phyloP scores from a whole-genome alignment of 2,329 filamentous ascomycete genomes.

The Eutypa lata region DNA sequence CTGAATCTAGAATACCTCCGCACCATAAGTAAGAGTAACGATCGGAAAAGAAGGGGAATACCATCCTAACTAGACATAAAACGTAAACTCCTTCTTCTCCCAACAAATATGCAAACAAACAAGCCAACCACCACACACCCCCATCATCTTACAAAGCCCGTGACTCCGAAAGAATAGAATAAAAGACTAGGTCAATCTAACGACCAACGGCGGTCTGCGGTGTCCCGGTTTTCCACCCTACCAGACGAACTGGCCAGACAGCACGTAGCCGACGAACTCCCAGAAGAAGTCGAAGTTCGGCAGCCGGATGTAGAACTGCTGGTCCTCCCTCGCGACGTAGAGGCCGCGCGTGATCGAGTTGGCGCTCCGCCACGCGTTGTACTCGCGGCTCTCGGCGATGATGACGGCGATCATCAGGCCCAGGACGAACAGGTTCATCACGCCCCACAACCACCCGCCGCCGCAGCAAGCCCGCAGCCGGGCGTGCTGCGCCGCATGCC shows the following conservation, averaged over 20 bases:
- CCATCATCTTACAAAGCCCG: background rate
- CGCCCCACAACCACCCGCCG: background rate
- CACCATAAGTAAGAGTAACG: no score
- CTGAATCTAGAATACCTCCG: no score
- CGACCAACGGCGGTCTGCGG: no score
- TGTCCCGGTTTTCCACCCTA: no score
- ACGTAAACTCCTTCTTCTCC: no score
- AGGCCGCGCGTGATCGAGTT: constrained; percentile 16
- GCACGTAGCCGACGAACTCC: constrained; percentile 5
- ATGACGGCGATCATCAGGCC: constrained; percentile 6
- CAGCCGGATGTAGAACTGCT: constrained; percentile 6
- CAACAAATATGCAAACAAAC: no score
- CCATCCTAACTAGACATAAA: no score
- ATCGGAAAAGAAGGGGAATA: no score
- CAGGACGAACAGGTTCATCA: constrained; percentile 1
- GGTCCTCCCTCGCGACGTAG: constrained; percentile 3
- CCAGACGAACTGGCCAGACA: background rate
- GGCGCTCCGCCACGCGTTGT: constrained; percentile 8
- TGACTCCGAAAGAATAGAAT: no score
- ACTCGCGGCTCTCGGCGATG: constrained; percentile 14
- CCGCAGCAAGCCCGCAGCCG: background rate
- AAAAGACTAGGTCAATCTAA: no score
- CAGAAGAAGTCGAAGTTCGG: constrained; percentile 14
- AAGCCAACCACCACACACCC: no score
- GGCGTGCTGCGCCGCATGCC: background rate